Percentiles rank a stretch among this genome's conserved stretches.
Conservation (phyloP, 2,329 filamentous ascomycete genomes). For the Fusarium sp. region DNA sequence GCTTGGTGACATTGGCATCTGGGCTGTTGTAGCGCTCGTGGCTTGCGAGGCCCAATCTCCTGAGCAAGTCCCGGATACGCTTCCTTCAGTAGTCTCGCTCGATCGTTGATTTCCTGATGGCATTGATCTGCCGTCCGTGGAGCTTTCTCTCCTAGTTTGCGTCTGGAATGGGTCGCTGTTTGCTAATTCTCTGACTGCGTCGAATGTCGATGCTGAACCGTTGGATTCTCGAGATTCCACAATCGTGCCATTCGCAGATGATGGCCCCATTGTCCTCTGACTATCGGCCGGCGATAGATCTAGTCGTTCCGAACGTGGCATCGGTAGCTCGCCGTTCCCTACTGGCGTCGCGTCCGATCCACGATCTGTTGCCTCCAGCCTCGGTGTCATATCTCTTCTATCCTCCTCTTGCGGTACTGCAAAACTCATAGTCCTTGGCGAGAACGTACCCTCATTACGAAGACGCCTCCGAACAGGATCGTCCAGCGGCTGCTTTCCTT, state of each 20-base stretch:
- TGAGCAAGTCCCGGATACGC: slow-evolving; percentile 66
- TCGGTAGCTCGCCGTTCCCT: slow-evolving; percentile 42
- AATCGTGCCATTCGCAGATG: slow-evolving; percentile 40
- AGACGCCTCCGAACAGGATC: slow-evolving; percentile 56
- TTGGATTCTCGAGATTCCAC: slow-evolving; percentile 60
- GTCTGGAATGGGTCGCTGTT: slow-evolving; percentile 65
- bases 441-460: slow-evolving; percentile 60
- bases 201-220: slow-evolving; percentile 62
- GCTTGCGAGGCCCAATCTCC: slow-evolving; percentile 75
- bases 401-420: slow-evolving; percentile 51
- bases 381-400: slow-evolving; percentile 39
- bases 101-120: slow-evolving; percentile 66
- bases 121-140: slow-evolving; percentile 56
- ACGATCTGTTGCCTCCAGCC: slow-evolving; percentile 37
- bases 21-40: slow-evolving; percentile 74
- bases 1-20: slow-evolving; percentile 75
- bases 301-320: slow-evolving; percentile 46
- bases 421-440: slow-evolving; percentile 62
- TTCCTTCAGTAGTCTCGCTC: slow-evolving; percentile 75
- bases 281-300: slow-evolving; percentile 48
- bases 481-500: slow-evolving; percentile 61
- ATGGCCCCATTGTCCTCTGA: slow-evolving; percentile 50
- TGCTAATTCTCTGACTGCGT: slow-evolving; percentile 63
- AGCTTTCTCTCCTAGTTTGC: slow-evolving; percentile 52
- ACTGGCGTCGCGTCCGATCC: slow-evolving; percentile 42